Conservation (phyloP, 176 grass and related monocot species). For the Lolium perenne region DNA sequence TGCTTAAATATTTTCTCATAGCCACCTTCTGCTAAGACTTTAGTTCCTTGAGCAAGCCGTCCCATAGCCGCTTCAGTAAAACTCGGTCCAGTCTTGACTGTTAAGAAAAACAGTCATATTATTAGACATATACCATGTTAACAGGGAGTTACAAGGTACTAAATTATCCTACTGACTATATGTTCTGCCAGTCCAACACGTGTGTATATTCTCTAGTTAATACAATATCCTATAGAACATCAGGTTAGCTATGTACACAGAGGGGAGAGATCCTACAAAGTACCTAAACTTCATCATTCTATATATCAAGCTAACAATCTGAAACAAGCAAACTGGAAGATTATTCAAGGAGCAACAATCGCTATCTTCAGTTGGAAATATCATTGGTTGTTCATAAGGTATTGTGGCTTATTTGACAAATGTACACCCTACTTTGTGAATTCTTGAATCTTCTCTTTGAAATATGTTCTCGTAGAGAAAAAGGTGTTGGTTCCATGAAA, state of each 20-base stretch:
- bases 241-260: conserved; percentile 19
- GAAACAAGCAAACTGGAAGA: not conserved
- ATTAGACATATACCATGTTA: conserved; percentile 22
- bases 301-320: no score
- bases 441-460: not conserved
- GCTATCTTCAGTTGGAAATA: conserved; percentile 15
- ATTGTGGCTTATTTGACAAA: not conserved
- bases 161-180: not conserved
- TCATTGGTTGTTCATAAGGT: not conserved
- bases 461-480: not conserved
- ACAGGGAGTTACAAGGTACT: not conserved
- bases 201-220: not conserved
- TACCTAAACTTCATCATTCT: not conserved
- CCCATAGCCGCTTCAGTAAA: conserved; percentile 90
- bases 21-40: conserved; percentile 91
- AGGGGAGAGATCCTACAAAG: conserved; percentile 4
- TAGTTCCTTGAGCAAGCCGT: conserved; percentile 88
- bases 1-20: conserved; percentile 94
- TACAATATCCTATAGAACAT: conserved; percentile 17
- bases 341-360: not conserved
- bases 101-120: conserved; percentile 29
- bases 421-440: not conserved
- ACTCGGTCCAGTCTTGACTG: conserved; percentile 91
- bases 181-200: not conserved
- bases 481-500: conserved; percentile 28